A percentile compares a stretch with the other conserved stretches of the same genome.
Evolutionary conservation across 106 monocot genomes (phyloP).

Genomic region (Triglochin maritima): DNA sequence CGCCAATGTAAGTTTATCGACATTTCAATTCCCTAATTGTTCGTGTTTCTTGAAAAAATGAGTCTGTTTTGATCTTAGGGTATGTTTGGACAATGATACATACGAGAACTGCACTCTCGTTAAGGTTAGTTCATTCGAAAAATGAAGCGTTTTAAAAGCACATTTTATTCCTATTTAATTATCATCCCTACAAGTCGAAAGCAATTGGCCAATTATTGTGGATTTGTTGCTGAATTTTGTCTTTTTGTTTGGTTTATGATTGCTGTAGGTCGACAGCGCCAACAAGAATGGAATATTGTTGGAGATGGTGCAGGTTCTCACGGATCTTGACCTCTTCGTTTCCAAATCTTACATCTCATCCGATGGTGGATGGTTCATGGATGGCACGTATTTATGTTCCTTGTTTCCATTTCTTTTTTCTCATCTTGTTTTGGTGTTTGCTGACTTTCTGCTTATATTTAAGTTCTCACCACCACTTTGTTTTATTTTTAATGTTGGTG

Average conservation of each 20-base stretch:
- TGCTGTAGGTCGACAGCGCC: constrained; percentile 45
- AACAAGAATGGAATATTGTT: constrained; percentile 48
- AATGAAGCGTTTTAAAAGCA: not conserved
- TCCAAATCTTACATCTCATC: constrained; percentile 63
- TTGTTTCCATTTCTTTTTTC: not conserved
- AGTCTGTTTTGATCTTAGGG: constrained; percentile 15
- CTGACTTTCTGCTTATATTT: too few relatives aligned
- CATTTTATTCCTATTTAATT: not conserved
- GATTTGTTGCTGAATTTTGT: not conserved
- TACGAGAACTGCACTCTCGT: constrained; percentile 42
- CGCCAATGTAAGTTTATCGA: constrained; percentile 5
- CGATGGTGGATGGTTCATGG: constrained; percentile 67
- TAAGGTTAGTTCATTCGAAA: constrained; percentile 23
- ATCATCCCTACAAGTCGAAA: not conserved
- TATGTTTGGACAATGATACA: constrained; percentile 47
- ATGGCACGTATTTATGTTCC: constrained; percentile 15
- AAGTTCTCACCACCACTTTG: not conserved
- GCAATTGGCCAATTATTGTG: not conserved
- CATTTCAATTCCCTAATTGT: not conserved
- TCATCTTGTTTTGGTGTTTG: not conserved
- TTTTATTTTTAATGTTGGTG: not conserved
- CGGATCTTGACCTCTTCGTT: constrained; percentile 57
- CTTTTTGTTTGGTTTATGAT: not conserved
- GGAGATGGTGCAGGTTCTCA: constrained; percentile 58
- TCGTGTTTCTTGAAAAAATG: not conserved